Base-by-base conservation (phyloP, 2,329 filamentous ascomycete genomes). In the Elsinoe perseae region DNA sequence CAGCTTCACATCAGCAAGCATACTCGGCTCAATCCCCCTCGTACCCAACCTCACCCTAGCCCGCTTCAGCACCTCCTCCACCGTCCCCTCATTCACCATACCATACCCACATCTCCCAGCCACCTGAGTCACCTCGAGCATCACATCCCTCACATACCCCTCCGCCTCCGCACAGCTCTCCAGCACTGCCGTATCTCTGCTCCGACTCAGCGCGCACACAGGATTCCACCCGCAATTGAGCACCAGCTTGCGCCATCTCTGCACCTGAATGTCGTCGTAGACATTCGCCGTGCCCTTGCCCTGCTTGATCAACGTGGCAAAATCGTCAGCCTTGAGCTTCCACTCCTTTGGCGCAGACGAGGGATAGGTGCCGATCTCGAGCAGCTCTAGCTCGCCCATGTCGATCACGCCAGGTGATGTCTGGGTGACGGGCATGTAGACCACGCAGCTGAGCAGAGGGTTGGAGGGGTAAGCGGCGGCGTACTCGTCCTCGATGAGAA, bases 201-300 rank as follows among this genome's bases (percentile, higher is more conserved):
- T 72, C 0, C 77, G 72, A 0, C 79, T 77, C 1, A 84, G 68
- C 0, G 81, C 80, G 40, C 79, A 82, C 32, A 83, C 72, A 0
- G 81, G 77, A 61, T 85, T 85, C 77, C 80, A 84, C 0, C 78
- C 74, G 1, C 77, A 80, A 63, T 85, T 85, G 66, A 81, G 72
- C 0, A 84, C 69, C 0, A 84, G 73, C 65, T 85, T 85, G 54
- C 73, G 72, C 81, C 81, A 85, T 6, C 81, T 74, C 54, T 77
- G 74, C 0, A 73, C 64, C 60, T 85, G 80, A 7, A 85, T 73
- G 59, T 84, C 74, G 3, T 75, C 71, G 34, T 77, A 72, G 4
- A 79, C 67, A n/a, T 73, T 62, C 44, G 77, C 74, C 1, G 75
- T 74, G 2, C 72, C 76, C 6, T 77, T 74, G 6, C 72, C 73